A percentile compares a stretch with the other conserved stretches of the same genome.
These are phyloP conservation scores for Monascus ruber DNA, from an alignment of 2,329 filamentous ascomycete genomes.

Conservation along the genomic window DNA sequence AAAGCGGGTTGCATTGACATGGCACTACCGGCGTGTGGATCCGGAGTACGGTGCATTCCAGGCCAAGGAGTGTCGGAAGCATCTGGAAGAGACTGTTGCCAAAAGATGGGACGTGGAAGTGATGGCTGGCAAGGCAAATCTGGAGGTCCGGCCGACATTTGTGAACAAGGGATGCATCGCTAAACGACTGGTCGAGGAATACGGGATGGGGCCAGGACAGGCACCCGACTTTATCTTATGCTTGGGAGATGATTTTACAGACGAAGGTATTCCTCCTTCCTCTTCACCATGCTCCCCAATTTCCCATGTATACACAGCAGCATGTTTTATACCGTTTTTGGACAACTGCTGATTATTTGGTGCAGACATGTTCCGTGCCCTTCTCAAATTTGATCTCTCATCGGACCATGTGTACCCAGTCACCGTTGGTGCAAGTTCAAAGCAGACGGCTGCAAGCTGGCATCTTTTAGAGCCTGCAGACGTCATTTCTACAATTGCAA, in stretches of 20 bases:
- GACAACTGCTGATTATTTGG: background rate
- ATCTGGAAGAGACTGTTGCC: slow-evolving; percentile 64
- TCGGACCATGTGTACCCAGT: slow-evolving; percentile 71
- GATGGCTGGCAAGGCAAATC: slow-evolving; percentile 91
- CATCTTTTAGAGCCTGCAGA: slow-evolving; percentile 81
- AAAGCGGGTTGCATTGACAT: slow-evolving; percentile 88
- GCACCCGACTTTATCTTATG: slow-evolving; percentile 80
- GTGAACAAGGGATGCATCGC: slow-evolving; percentile 98
- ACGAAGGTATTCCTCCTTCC: slow-evolving; percentile 59
- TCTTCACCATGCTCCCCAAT: slow-evolving; percentile 2
- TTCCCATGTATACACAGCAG: background rate
- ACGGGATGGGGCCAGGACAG: slow-evolving; percentile 44
- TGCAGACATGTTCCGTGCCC: slow-evolving; percentile 69
- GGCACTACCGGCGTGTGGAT: slow-evolving; percentile 91
- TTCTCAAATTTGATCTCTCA: slow-evolving; percentile 48
- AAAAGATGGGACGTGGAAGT: slow-evolving; percentile 86
- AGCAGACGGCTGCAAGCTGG: slow-evolving; percentile 82
- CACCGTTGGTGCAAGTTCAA: slow-evolving; percentile 82
- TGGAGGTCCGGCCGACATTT: slow-evolving; percentile 91
- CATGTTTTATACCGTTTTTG: background rate
- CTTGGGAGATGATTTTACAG: slow-evolving; percentile 89
- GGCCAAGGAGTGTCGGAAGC: slow-evolving; percentile 67
- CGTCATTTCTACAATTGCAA: slow-evolving; percentile 57
- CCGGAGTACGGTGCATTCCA: slow-evolving; percentile 73
- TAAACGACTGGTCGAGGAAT: slow-evolving; percentile 66